Percentiles rank a stretch among this genome's conserved stretches.
Conservation (phyloP, 176 grass and related monocot genomes). For the Chrysopogon serrulatus region DNA sequence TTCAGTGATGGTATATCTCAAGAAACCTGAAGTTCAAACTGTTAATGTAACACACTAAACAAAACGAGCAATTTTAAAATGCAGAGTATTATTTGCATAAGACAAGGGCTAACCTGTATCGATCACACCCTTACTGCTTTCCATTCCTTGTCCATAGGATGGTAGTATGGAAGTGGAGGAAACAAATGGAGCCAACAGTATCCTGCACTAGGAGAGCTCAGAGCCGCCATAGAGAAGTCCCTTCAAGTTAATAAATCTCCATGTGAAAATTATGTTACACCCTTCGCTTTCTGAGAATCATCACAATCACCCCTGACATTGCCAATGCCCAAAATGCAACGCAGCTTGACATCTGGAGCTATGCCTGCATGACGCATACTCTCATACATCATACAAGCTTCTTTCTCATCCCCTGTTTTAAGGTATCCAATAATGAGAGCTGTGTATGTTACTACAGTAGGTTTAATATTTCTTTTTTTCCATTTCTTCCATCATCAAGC, state of each 20-base stretch:
- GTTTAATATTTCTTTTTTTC: slow-evolving; percentile 25
- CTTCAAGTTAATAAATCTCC: background rate
- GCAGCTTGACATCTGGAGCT: slow-evolving; percentile 39
- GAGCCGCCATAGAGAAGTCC: background rate
- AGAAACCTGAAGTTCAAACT: too few species aligned
- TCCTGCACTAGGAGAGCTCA: background rate
- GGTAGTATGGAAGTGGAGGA: background rate
- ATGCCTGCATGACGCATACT: slow-evolving; percentile 50
- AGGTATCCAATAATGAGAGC: slow-evolving; percentile 44
- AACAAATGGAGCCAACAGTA: background rate
- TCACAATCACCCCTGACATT: background rate
- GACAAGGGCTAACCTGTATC: too few species aligned
- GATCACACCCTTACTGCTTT: too few species aligned
- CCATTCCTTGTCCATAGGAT: background rate
- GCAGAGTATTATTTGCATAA: too few species aligned
- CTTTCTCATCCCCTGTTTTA: slow-evolving; percentile 31
- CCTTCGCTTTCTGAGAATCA: background rate
- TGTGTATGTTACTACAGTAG: slow-evolving; percentile 60
- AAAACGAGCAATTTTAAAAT: too few species aligned
- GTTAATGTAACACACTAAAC: background rate
- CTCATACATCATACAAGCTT: slow-evolving; percentile 18
- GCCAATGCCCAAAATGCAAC: slow-evolving; percentile 19
- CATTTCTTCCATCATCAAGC: slow-evolving; percentile 59
- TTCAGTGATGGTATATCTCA: too few species aligned
- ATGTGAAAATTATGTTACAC: too few species aligned